phyloP scores from a whole-genome alignment of 148 eudicot species.

The Vaccinium darrowii region DNA sequence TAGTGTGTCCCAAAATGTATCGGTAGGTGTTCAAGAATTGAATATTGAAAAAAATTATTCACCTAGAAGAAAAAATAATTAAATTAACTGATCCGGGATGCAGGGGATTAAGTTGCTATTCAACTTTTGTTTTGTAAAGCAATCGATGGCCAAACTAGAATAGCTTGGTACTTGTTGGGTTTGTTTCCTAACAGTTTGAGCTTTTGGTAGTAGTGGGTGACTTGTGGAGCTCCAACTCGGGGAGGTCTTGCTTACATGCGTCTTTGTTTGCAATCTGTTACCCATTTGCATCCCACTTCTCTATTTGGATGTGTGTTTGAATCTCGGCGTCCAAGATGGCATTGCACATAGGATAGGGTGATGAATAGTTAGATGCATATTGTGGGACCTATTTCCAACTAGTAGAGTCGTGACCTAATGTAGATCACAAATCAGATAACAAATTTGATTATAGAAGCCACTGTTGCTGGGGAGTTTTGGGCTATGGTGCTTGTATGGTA shows the following conservation, averaged over 20 bases:
- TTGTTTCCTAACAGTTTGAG: neutral
- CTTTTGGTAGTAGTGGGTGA: neutral
- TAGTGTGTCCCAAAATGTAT: too few species aligned
- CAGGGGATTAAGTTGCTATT: too few species aligned
- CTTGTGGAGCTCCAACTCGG: neutral
- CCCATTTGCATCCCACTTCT: neutral
- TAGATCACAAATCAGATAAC: neutral
- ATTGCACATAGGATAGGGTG: neutral
- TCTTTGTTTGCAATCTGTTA: neutral
- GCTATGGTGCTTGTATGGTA: neutral
- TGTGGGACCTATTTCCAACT: neutral
- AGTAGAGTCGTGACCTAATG: neutral
- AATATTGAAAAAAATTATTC: neutral
- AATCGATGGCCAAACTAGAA: neutral
- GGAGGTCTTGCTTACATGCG: neutral
- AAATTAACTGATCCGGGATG: too few species aligned
- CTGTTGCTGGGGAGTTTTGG: neutral
- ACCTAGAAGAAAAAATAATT: neutral
- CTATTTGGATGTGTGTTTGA: neutral
- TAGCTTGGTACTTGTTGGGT: neutral
- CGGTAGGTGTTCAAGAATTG: neutral
- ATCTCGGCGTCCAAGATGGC: neutral
- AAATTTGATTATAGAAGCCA: slow-evolving; percentile 1
- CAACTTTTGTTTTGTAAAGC: neutral
- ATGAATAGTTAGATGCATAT: neutral